Percentiles rank a stretch among this genome's conserved stretches.
Evolutionary conservation across 2,329 filamentous ascomycete species (phyloP).

Genomic region (Beauveria asiatica): DNA sequence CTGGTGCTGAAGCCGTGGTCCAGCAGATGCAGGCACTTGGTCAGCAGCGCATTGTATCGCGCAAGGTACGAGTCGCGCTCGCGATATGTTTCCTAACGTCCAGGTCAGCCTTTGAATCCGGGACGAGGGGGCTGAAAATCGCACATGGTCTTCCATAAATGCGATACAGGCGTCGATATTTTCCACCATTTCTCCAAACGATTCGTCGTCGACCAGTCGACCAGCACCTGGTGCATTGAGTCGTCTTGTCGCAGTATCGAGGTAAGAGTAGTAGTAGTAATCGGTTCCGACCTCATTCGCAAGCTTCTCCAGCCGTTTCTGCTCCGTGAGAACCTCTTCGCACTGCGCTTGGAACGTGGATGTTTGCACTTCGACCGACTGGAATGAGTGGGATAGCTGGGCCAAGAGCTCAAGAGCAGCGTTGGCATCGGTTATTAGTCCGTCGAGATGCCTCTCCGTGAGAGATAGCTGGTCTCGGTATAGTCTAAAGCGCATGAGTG

Average conservation of each 20-base stretch:
- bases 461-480: slow-evolving; percentile 76
- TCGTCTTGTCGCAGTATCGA: slow-evolving; percentile 81
- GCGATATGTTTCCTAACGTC: slow-evolving; percentile 62
- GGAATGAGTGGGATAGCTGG: slow-evolving; percentile 76
- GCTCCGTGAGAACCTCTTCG: slow-evolving; percentile 75
- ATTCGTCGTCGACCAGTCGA: slow-evolving; percentile 72
- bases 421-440: slow-evolving; percentile 68
- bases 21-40: slow-evolving; percentile 53
- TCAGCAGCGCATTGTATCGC: slow-evolving; percentile 73
- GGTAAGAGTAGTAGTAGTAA: slow-evolving; percentile 87
- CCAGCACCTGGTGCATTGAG: slow-evolving; percentile 88
- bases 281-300: slow-evolving; percentile 82
- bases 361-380: slow-evolving; percentile 79
- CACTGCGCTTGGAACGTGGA: slow-evolving; percentile 90
- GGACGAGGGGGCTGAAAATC: slow-evolving; percentile 20
- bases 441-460: slow-evolving; percentile 74
- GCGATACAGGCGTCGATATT: slow-evolving; percentile 85
- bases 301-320: slow-evolving; percentile 67
- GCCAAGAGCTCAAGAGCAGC: slow-evolving; percentile 68
- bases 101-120: slow-evolving; percentile 12
- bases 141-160: slow-evolving; percentile 82
- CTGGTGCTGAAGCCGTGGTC: slow-evolving; percentile 48
- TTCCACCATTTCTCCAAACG: slow-evolving; percentile 79
- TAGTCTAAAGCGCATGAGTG: slow-evolving; percentile 37
- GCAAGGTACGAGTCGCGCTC: slow-evolving; percentile 84